Base-by-base conservation (phyloP, 2,329 filamentous ascomycete genomes). In the Xylariaceae sp. region DNA sequence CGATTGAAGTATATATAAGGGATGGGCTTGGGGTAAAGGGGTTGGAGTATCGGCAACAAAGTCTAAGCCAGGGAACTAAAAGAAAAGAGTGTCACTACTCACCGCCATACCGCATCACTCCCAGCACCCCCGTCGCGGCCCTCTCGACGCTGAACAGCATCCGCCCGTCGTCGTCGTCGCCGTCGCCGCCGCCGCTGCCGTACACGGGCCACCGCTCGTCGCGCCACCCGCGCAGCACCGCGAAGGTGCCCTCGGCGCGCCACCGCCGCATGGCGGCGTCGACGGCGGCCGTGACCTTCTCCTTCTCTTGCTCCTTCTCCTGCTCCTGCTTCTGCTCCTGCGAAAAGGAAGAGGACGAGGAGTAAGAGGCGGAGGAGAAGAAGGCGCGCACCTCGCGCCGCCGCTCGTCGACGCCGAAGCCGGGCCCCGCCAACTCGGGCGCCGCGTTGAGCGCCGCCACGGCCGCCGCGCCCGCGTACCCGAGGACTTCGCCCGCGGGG, bases 201-300 rank as follows among this genome's bases (percentile, higher is more conserved):
- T 87, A 92, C 6, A 94, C 75, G n/a, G 86, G 80, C 64, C 87
- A 94, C 12, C 77, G 61, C 59, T 94, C 88, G 50, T 85, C 65
- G 26, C 87, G 73, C 88, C 88, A 94, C 38, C 83, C 83, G 13
- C 66, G 65, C 12, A 96, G 68, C 1, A 94, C 68, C 24, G 75
- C 65, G 55, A 96, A 96, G 2, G 74, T 75, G 5, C 71, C 64
- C n/a, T 73, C 70, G n/a, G 73, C 64, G 13, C 80, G 77, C 70
- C 89, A 85, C 45, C 81, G 74, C 2, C 65, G 54, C 22, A 80
- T 68, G 4, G 88, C 80, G 28, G 65, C 60, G 4, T 62, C 64
- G 12, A 73, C 64, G 17, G 63, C 60, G 5, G 64, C 59, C 28
- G 73, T 87, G 32, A 89, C 77, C 46, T 78, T 70, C 12, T 66